These are phyloP conservation scores for Candida dajiaensis DNA, from an alignment of 805 yeast species.

Conservation along the genomic window DNA sequence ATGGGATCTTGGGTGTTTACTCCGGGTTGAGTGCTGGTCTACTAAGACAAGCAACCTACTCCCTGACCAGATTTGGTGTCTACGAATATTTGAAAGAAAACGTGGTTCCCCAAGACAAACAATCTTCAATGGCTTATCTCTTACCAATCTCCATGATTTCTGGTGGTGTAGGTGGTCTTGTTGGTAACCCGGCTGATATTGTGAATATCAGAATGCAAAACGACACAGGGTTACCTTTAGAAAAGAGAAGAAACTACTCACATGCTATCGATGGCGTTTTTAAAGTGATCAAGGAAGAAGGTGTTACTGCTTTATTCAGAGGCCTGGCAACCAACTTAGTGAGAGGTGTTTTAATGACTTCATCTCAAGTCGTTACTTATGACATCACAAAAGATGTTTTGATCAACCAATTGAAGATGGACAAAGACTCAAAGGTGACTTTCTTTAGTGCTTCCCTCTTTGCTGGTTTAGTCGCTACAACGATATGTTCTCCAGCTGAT, in stretches of 20 bases:
- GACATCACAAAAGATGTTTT: conserved; percentile 64
- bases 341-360: conserved; percentile 84
- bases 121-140: conserved; percentile 53
- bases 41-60: conserved; percentile 82
- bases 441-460: conserved; percentile 74
- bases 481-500: conserved; percentile 90
- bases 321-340: conserved; percentile 75
- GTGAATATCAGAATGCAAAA: conserved; percentile 90
- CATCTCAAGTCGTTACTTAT: conserved; percentile 84
- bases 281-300: conserved; percentile 57
- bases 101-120: conserved; percentile 33
- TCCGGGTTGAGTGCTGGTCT: conserved; percentile 79
- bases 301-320: conserved; percentile 51
- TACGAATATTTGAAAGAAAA: conserved; percentile 70
- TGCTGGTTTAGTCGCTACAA: conserved; percentile 87
- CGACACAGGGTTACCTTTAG: conserved; percentile 63
- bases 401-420: conserved; percentile 43
- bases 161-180: conserved; percentile 78
- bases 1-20: conserved; percentile 67
- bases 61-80: conserved; percentile 82
- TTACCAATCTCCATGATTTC: conserved; percentile 80
- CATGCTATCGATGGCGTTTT: conserved; percentile 74
- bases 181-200: conserved; percentile 85
- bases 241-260: conserved; percentile 63
- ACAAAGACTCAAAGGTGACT: conserved; percentile 58